Percentiles rank a stretch among this genome's conserved stretches.
phyloP scores from a whole-genome alignment of 331 rosid species.

The Rosa hybrid region DNA sequence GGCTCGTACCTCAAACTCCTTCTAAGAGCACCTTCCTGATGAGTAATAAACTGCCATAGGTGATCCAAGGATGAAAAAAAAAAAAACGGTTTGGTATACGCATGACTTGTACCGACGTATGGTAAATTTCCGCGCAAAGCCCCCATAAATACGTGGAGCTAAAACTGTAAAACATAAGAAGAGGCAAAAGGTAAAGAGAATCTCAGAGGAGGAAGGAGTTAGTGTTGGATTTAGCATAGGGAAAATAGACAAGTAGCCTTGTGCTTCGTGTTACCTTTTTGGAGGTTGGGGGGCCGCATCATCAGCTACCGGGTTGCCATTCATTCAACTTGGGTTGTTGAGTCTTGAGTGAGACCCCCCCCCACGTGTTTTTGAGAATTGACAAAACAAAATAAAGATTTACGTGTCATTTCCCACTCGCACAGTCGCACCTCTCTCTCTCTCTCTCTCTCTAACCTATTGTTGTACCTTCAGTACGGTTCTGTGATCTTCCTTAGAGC shows the following conservation, averaged over 20 bases:
- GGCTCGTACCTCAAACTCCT: no score
- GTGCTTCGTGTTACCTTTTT: not conserved
- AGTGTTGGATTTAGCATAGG: not conserved
- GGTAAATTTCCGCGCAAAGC: not conserved
- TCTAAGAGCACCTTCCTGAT: no score
- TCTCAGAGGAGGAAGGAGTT: not conserved
- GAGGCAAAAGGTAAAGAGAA: not conserved
- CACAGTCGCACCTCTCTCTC: no score
- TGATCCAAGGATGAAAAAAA: no score
- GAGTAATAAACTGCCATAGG: no score
- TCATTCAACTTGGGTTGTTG: not conserved
- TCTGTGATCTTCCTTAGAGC: not conserved
- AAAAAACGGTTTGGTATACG: not conserved
- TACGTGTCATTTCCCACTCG: not conserved
- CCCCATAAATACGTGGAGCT: not conserved
- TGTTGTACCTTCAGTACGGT: not conserved
- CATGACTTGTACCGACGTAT: no score
- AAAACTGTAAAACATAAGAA: not conserved
- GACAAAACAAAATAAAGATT: not conserved
- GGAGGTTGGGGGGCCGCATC: slow-evolving; percentile 1
- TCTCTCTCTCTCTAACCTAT: no score
- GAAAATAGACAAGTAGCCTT: not conserved
- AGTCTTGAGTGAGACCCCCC: no score
- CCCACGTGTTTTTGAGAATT: not conserved
- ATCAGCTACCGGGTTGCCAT: slow-evolving; percentile 12